A percentile compares a stretch with the other conserved stretches of the same genome.
Evolutionary conservation across 768 basidiomycete species (phyloP).

Genomic region (Pisolithus sp.): DNA sequence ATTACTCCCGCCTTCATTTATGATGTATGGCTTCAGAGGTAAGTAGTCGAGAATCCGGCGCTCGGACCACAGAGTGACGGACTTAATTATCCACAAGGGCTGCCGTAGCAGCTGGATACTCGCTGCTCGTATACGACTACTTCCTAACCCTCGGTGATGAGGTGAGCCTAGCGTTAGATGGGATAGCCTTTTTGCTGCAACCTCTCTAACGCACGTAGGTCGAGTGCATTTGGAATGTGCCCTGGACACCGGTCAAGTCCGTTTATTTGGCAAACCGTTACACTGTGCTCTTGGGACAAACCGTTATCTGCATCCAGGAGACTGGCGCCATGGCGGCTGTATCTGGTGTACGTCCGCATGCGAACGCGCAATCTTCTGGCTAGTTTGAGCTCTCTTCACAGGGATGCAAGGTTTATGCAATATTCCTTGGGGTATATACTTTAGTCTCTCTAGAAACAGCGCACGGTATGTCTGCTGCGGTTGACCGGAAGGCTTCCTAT

Average conservation of each 20-base stretch:
- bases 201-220: not conserved
- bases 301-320: conserved; percentile 1
- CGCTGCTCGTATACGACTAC: conserved; percentile 3
- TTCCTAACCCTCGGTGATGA: conserved; percentile 4
- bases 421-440: not conserved
- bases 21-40: not conserved
- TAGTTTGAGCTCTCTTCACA: not conserved
- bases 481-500: not conserved
- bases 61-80: not conserved
- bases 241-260: conserved; percentile 4
- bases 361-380: too few species aligned
- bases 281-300: conserved; percentile 1
- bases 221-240: conserved; percentile 7
- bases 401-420: not conserved
- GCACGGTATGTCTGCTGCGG: not conserved
- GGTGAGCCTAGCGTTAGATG: not conserved
- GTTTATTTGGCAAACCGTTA: conserved; percentile 8
- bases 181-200: not conserved
- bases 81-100: not conserved
- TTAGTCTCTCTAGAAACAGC: not conserved
- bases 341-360: not conserved
- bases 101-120: not conserved
- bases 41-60: not conserved
- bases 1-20: not conserved
- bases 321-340: not conserved